Conservation (phyloP, 345 rosid species). For the Eucalyptus fibrosa region DNA sequence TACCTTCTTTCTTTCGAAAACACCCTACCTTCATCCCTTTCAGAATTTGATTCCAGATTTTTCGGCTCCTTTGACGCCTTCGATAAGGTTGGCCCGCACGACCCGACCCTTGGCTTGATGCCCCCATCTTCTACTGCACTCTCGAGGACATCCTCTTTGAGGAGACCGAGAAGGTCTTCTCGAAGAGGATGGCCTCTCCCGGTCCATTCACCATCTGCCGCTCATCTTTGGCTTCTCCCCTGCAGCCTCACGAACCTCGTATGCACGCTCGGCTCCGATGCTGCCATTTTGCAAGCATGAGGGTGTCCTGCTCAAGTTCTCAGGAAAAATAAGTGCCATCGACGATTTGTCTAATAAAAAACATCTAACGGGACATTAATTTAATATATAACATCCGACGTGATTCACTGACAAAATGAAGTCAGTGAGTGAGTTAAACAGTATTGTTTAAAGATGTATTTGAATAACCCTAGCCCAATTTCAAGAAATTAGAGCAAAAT, state of each 20-base stretch:
- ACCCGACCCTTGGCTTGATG: background rate
- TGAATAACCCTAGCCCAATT: background rate
- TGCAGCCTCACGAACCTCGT: background rate
- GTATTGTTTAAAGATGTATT: background rate
- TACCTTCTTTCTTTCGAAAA: background rate
- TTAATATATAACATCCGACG: background rate
- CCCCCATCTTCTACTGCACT: background rate
- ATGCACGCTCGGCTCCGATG: background rate
- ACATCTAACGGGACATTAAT: background rate
- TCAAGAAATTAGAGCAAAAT: background rate
- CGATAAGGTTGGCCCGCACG: background rate
- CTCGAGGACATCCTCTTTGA: background rate
- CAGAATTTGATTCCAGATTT: background rate
- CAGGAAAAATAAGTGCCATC: background rate
- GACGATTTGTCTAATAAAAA: background rate
- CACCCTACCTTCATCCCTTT: background rate
- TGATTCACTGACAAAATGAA: background rate
- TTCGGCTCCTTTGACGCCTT: background rate
- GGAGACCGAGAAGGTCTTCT: background rate
- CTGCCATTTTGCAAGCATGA: background rate
- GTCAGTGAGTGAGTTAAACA: background rate
- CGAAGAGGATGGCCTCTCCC: background rate
- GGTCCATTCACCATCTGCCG: background rate
- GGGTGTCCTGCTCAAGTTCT: background rate
- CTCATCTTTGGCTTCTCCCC: background rate